These are phyloP conservation scores for Actinomucor elegans DNA, from an alignment of 371 early-diverging fungal species.

Conservation along the genomic window DNA sequence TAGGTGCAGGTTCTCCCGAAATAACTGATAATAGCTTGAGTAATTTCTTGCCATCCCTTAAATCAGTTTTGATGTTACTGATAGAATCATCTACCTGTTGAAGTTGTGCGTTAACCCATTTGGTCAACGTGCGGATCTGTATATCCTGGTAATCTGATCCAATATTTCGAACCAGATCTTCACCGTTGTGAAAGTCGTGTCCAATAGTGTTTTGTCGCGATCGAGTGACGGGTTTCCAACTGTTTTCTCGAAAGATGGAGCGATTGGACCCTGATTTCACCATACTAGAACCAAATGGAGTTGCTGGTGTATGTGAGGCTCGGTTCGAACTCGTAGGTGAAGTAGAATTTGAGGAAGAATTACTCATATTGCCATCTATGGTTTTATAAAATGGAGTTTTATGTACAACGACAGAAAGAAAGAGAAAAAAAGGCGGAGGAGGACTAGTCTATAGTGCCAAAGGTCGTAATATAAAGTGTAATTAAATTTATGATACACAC, in stretches of 20 bases:
- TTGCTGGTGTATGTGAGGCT: constrained; percentile 3
- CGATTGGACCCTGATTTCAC: constrained; percentile 20
- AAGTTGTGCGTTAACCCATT: constrained; percentile 82
- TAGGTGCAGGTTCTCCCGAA: constrained; percentile 52
- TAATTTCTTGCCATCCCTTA: constrained; percentile 64
- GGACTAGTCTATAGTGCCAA: too few species aligned
- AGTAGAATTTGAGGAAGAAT: constrained; percentile 23
- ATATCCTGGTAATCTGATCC: constrained; percentile 58
- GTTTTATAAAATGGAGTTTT: too few species aligned
- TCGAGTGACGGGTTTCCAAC: constrained; percentile 11
- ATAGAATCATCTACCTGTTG: constrained; percentile 40
- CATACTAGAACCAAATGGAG: constrained; percentile 11
- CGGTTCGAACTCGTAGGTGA: constrained; percentile 21
- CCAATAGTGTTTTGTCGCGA: constrained; percentile 26
- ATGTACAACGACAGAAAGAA: too few species aligned
- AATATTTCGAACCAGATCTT: constrained; percentile 40
- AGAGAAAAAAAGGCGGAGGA: too few species aligned
- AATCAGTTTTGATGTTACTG: constrained; percentile 54
- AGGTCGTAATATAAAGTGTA: too few species aligned
- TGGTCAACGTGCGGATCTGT: constrained; percentile 78
- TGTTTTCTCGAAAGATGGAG: constrained; percentile 21
- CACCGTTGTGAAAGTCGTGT: constrained; percentile 16
- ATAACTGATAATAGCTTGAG: constrained; percentile 60
- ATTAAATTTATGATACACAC: too few species aligned
- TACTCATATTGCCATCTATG: constrained; percentile 19